Percentiles rank a stretch among this genome's conserved stretches.
Conservation (phyloP, 2,329 filamentous ascomycete species). For the Calonectria hawksworthii region DNA sequence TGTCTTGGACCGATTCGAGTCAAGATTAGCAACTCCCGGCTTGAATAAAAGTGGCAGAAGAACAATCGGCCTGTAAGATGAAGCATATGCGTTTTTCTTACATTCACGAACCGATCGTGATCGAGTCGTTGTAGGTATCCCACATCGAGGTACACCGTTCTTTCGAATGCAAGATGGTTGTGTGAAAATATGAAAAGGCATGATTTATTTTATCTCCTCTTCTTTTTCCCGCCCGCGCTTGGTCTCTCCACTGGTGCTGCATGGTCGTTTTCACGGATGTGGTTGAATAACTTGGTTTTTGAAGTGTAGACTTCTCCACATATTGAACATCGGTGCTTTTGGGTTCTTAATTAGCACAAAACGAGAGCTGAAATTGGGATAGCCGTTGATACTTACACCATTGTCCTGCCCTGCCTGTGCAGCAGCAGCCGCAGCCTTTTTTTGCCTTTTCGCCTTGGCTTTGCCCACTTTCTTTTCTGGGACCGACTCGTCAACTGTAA, state of each 20-base stretch:
- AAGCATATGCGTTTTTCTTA: not conserved
- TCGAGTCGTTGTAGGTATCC: no score
- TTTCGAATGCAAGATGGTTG: no score
- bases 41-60: no score
- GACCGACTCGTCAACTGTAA: conserved; percentile 45
- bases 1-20: no score
- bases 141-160: no score
- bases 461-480: conserved; percentile 62
- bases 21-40: no score
- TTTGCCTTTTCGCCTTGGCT: conserved; percentile 65
- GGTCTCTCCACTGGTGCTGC: conserved; percentile 63
- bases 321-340: conserved; percentile 58
- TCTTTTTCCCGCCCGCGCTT: conserved; percentile 50
- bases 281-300: conserved; percentile 79
- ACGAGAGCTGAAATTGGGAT: not conserved
- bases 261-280: conserved; percentile 77
- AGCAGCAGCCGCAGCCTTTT: conserved; percentile 60
- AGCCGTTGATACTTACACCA: conserved; percentile 49
- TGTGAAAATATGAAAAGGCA: not conserved
- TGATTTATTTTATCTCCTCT: conserved; percentile 51
- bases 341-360: conserved; percentile 10
- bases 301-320: conserved; percentile 68
- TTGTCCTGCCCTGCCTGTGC: conserved; percentile 50
- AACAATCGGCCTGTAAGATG: not conserved
- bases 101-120: not conserved